Evolutionary conservation across 129 eudicot genomes (phyloP).

Genomic region (Mikania micrantha): DNA sequence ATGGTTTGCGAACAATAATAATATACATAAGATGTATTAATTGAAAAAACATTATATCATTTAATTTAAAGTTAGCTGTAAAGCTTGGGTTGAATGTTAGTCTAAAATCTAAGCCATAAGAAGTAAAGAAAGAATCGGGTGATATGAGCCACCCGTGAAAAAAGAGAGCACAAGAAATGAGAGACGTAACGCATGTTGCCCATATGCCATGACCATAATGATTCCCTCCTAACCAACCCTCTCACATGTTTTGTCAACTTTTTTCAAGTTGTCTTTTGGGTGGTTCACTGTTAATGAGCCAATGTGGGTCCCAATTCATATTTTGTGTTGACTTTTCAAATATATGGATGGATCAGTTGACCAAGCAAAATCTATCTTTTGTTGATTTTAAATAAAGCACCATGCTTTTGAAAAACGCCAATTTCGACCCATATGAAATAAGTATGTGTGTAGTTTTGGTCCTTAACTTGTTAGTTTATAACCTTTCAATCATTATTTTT

Average conservation of each 20-base stretch:
- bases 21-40: not conserved
- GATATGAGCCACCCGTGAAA: conserved; percentile 26
- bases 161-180: conserved; percentile 20
- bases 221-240: conserved; percentile 19
- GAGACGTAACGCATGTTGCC: conserved; percentile 22
- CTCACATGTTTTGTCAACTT: conserved; percentile 27
- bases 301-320: conserved; percentile 22
- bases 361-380: conserved; percentile 9
- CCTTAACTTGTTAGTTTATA: not conserved
- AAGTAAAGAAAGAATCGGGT: conserved; percentile 11
- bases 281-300: conserved; percentile 3
- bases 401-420: not conserved
- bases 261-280: conserved; percentile 8
- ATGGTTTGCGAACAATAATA: not conserved
- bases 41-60: not conserved
- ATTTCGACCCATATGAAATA: not conserved
- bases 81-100: not conserved
- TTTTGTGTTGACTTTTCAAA: conserved; percentile 20
- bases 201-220: conserved; percentile 19
- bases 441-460: not conserved
- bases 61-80: not conserved
- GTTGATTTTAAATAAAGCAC: not conserved
- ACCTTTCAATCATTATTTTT: not conserved
- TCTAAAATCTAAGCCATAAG: conserved; percentile 20
- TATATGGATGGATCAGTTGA: conserved; percentile 16